Evolutionary conservation across 371 early-diverging fungal species (phyloP).

Genomic region (Mucor indicus): DNA sequence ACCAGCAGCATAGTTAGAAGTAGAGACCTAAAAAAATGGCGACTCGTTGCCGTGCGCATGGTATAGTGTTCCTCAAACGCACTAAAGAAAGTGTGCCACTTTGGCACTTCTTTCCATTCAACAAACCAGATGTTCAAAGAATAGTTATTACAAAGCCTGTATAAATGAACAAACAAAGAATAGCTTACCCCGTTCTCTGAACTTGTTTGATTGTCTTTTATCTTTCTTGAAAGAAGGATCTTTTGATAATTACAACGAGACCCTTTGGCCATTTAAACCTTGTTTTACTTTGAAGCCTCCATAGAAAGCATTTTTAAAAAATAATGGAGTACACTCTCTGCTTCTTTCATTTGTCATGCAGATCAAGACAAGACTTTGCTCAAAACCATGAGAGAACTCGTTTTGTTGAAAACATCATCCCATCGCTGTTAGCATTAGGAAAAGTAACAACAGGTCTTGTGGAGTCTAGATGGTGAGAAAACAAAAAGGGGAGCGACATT

Average conservation of each 20-base stretch:
- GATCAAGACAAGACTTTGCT: constrained; percentile 7
- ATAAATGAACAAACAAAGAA: constrained; percentile 8
- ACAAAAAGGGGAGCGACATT: constrained; percentile 2
- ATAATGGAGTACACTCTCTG: constrained; percentile 8
- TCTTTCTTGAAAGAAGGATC: constrained; percentile 6
- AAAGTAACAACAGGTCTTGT: constrained; percentile 3
- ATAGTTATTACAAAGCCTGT: constrained; percentile 12
- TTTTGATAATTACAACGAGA: constrained; percentile 10
- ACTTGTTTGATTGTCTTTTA: constrained; percentile 2
- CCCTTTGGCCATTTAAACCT: constrained; percentile 12
- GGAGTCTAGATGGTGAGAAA: constrained; percentile 11
- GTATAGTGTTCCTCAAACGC: no score
- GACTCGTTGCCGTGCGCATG: no score
- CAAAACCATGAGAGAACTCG: constrained; percentile 13
- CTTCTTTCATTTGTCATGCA: constrained; percentile 8
- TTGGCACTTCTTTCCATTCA: constrained; percentile 13
- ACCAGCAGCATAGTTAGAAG: no score
- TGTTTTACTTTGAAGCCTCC: neutral
- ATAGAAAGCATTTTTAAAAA: constrained; percentile 11
- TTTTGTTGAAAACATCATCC: constrained; percentile 8
- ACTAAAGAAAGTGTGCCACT: constrained; percentile 11
- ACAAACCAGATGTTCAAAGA: neutral
- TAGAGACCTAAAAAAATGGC: no score
- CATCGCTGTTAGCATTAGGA: constrained; percentile 3
- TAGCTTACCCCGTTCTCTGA: constrained; percentile 9